phyloP scores from a whole-genome alignment of 352 stramenopile genomes.

The Globisporangium viniferum region DNA sequence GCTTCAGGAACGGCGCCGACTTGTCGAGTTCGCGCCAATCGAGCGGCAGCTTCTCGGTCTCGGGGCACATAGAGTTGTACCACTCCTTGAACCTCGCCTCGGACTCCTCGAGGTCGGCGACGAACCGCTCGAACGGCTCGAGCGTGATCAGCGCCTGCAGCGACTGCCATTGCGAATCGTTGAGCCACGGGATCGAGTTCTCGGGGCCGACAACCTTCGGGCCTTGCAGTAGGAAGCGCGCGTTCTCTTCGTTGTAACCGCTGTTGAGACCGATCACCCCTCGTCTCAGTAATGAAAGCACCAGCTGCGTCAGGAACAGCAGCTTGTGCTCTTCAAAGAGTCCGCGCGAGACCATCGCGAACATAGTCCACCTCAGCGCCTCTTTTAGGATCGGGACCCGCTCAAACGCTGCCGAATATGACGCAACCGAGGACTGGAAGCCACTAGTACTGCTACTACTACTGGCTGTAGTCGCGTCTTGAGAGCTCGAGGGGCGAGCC shows the following conservation, averaged over 20 bases:
- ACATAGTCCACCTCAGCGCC: constrained; percentile 84
- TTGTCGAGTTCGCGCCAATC: constrained; percentile 93
- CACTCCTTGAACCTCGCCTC: constrained; percentile 90
- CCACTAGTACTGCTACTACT: not conserved
- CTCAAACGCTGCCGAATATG: constrained; percentile 42
- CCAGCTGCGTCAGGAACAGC: constrained; percentile 86
- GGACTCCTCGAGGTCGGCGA: constrained; percentile 85
- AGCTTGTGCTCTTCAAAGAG: constrained; percentile 93
- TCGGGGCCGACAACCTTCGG: constrained; percentile 58
- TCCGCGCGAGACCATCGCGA: constrained; percentile 86
- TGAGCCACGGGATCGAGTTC: constrained; percentile 85
- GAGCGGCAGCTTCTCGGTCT: constrained; percentile 88
- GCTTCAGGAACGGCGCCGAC: constrained; percentile 85
- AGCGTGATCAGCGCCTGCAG: constrained; percentile 74
- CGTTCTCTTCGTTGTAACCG: constrained; percentile 74
- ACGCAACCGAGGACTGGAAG: constrained; percentile 23
- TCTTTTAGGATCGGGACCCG: constrained; percentile 66
- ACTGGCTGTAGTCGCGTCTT: no score
- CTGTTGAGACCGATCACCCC: constrained; percentile 50
- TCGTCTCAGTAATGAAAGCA: constrained; percentile 79
- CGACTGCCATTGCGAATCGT: constrained; percentile 81
- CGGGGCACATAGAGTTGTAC: constrained; percentile 85
- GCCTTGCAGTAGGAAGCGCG: constrained; percentile 78
- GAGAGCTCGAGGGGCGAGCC: constrained; percentile 12
- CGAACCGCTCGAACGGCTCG: constrained; percentile 84